A percentile compares a stretch with the other conserved stretches of the same genome.
Evolutionary conservation across 768 basidiomycete species (phyloP).

Genomic region (Suillus discolor): DNA sequence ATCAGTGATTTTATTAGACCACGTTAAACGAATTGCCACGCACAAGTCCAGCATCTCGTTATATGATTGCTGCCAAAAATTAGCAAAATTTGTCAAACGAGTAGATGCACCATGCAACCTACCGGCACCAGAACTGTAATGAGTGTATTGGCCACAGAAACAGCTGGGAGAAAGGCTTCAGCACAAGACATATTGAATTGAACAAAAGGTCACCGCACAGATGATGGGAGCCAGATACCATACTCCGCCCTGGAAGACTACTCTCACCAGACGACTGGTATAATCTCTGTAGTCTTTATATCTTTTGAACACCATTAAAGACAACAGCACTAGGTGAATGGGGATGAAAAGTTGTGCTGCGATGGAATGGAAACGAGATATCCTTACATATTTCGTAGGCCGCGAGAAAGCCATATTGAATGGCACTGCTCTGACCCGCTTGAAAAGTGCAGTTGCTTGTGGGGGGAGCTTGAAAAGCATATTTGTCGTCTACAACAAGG

Average conservation of each 20-base stretch:
- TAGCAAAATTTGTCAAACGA: neutral
- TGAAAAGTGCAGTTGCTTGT: conserved; percentile 2
- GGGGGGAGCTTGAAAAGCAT: neutral
- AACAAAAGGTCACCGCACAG: neutral
- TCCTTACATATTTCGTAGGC: neutral
- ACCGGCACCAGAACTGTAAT: neutral
- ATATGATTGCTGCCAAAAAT: neutral
- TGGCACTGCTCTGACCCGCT: neutral
- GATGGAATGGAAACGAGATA: neutral
- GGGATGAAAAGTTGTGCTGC: neutral
- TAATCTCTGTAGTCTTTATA: neutral
- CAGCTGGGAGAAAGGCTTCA: neutral
- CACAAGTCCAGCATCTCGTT: neutral
- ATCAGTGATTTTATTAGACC: no score
- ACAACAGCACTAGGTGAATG: neutral
- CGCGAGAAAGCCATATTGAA: neutral
- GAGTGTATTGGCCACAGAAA: neutral
- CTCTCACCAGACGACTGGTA: neutral
- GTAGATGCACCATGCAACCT: neutral
- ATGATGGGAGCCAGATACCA: neutral
- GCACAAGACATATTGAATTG: neutral
- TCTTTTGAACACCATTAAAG: conserved; percentile 4
- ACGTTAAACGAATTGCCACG: neutral
- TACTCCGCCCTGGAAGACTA: neutral
- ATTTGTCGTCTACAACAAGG: neutral